Conservation (phyloP, 2,329 filamentous ascomycete genomes). For the Parastagonospora nodorum region DNA sequence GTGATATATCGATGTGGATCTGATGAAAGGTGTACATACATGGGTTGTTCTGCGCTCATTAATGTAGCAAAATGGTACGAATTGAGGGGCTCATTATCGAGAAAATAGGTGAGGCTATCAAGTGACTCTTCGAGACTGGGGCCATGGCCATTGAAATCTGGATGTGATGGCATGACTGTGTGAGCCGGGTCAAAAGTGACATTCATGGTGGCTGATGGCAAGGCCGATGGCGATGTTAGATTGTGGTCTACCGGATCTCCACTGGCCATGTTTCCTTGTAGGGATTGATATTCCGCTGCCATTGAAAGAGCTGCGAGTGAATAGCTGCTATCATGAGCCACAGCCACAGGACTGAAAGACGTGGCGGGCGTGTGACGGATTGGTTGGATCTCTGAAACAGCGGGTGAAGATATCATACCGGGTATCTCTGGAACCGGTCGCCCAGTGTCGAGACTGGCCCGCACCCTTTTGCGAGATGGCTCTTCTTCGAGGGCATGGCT, state of each 20-base stretch:
- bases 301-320: conserved; percentile 49
- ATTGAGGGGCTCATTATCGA: conserved; percentile 45
- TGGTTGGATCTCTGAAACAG: conserved; percentile 25
- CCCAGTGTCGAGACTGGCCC: conserved; percentile 30
- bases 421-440: conserved; percentile 34
- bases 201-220: conserved; percentile 17
- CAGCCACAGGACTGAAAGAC: conserved; percentile 17
- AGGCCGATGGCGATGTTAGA: conserved; percentile 13
- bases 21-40: conserved; percentile 10
- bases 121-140: conserved; percentile 39
- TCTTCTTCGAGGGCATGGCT: conserved; percentile 18
- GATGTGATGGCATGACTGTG: conserved; percentile 2
- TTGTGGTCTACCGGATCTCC: conserved; percentile 12
- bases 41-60: conserved; percentile 49
- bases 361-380: conserved; percentile 18
- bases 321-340: conserved; percentile 33
- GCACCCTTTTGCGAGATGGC: conserved; percentile 31
- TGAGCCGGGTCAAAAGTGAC: conserved; percentile 21
- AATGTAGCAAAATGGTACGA: conserved; percentile 48
- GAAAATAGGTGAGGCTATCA: conserved; percentile 45
- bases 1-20: neutral
- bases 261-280: conserved; percentile 35
- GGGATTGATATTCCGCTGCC: conserved; percentile 49
- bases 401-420: conserved; percentile 30
- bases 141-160: conserved; percentile 12